Evolutionary conservation across 2,329 filamentous ascomycete species (phyloP).

Genomic region (Raffaelea albimanens): DNA sequence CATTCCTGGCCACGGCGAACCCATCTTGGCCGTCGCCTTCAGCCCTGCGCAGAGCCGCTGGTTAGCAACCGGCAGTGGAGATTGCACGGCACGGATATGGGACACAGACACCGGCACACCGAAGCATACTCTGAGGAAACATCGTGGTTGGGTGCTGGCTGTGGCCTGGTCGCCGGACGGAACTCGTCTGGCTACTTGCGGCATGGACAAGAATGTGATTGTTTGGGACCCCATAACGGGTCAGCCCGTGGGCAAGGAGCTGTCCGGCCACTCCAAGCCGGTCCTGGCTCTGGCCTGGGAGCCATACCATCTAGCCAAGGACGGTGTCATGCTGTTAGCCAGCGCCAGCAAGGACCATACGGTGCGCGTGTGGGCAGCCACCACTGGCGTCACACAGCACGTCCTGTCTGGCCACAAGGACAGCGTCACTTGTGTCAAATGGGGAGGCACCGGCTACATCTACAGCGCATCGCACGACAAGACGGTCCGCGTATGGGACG

Average conservation of each 20-base stretch:
- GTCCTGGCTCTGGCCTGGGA: conserved; percentile 86
- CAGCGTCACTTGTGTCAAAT: conserved; percentile 81
- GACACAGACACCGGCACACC: conserved; percentile 91
- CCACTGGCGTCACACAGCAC: conserved; percentile 68
- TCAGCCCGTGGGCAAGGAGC: conserved; percentile 56
- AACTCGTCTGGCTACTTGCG: conserved; percentile 72
- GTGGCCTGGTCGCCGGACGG: conserved; percentile 84
- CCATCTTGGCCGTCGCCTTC: conserved; percentile 80
- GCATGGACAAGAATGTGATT: conserved; percentile 86
- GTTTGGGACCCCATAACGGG: conserved; percentile 84
- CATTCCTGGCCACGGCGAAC: conserved; percentile 84
- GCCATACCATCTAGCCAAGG: conserved; percentile 74
- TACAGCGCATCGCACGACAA: conserved; percentile 88
- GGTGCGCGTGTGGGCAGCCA: conserved; percentile 76
- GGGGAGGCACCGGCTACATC: conserved; percentile 82
- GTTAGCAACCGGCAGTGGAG: conserved; percentile 82
- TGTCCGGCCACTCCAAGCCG: conserved; percentile 85
- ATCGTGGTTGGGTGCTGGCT: conserved; percentile 81
- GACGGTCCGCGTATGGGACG: conserved; percentile 84
- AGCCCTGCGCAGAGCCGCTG: conserved; percentile 67
- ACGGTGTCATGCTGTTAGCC: conserved; percentile 68
- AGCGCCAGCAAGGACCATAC: conserved; percentile 87
- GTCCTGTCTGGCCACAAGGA: conserved; percentile 83
- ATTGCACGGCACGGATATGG: conserved; percentile 87
- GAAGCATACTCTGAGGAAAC: conserved; percentile 74